These are phyloP conservation scores for Cystobasidium ongulense DNA, from an alignment of 768 basidiomycete species.

Conservation along the genomic window DNA sequence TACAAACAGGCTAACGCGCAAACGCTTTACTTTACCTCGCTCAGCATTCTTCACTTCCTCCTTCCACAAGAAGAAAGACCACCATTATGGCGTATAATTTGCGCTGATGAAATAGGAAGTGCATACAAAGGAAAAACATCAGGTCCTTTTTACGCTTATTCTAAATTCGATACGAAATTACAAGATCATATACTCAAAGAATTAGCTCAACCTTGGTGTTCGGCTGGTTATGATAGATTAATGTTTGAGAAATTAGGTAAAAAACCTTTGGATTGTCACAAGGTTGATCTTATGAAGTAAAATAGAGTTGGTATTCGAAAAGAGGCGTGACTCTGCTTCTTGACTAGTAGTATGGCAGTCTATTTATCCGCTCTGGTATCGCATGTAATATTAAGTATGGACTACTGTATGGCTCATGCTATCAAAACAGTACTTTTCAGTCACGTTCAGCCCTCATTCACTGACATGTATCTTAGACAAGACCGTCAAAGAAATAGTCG, in stretches of 20 bases:
- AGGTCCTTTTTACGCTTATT: background rate
- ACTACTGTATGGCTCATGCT: no score
- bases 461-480: no score
- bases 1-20: background rate
- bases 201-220: background rate
- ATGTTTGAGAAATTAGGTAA: background rate
- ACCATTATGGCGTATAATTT: background rate
- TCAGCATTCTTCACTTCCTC: background rate
- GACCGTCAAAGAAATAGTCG: no score
- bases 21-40: background rate
- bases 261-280: background rate
- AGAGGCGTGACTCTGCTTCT: no score
- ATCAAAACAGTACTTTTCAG: no score
- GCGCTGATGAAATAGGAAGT: conserved; percentile 1
- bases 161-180: conserved; percentile 6
- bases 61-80: background rate
- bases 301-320: no score
- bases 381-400: no score
- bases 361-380: no score
- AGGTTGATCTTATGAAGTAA: background rate
- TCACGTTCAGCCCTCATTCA: no score
- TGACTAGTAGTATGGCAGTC: no score
- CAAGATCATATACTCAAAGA: background rate
- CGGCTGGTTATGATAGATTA: background rate
- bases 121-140: conserved; percentile 7